phyloP scores from a whole-genome alignment of 2,329 filamentous ascomycete species.

The Madurella fahalii region DNA sequence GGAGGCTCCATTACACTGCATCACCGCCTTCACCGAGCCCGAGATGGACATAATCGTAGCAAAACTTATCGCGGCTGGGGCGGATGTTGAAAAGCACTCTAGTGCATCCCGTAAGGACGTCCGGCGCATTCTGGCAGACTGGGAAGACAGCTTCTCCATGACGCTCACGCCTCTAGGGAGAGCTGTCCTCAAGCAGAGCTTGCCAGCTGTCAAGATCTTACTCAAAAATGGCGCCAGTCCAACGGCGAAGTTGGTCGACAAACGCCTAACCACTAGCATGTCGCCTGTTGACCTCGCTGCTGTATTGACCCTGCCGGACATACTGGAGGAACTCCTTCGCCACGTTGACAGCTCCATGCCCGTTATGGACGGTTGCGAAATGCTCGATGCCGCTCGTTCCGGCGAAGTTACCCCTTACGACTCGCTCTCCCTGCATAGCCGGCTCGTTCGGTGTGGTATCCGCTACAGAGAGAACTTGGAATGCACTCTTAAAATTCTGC shows the following conservation, averaged over 20 bases:
- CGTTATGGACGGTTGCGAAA: slow-evolving; percentile 10
- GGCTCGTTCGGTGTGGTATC: slow-evolving; percentile 17
- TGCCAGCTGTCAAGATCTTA: slow-evolving; percentile 12
- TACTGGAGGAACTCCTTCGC: slow-evolving; percentile 15
- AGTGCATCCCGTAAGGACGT: slow-evolving; percentile 3
- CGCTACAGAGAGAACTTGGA: slow-evolving; percentile 5
- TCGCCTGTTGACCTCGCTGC: slow-evolving; percentile 16
- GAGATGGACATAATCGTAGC: slow-evolving; percentile 13
- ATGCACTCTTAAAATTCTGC: slow-evolving; percentile 8
- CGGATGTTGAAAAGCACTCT: slow-evolving; percentile 13
- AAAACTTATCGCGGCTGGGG: slow-evolving; percentile 10
- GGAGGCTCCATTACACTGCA: slow-evolving; percentile 17
- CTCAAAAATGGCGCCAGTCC: slow-evolving; percentile 14
- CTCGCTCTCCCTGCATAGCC: slow-evolving; percentile 11
- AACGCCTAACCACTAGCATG: too few species aligned
- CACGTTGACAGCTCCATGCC: background rate
- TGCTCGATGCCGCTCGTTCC: slow-evolving; percentile 12
- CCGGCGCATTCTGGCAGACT: slow-evolving; percentile 12
- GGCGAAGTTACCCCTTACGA: slow-evolving; percentile 11
- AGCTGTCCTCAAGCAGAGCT: slow-evolving; percentile 14
- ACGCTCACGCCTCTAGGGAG: slow-evolving; percentile 12
- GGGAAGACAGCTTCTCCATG: slow-evolving; percentile 13
- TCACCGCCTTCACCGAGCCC: slow-evolving; percentile 6
- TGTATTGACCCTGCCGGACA: slow-evolving; percentile 16
- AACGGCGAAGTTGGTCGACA: background rate